Base-by-base conservation (phyloP, 768 basidiomycete genomes). In the Hydnomerulius pinastri region DNA sequence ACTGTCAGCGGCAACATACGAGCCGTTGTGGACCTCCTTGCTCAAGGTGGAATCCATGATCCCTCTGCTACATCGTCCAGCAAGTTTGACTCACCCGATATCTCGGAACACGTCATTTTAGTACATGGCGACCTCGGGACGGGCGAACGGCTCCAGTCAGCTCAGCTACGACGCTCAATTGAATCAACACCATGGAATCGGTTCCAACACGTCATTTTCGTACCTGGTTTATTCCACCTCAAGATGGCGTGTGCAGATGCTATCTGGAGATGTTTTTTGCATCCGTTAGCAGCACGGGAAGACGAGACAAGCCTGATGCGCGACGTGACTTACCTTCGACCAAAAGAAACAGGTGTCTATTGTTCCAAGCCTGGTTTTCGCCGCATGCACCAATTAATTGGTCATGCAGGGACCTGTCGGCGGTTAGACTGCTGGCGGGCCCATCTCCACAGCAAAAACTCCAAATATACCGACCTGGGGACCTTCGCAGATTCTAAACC, bases 341-440 rank as follows among this genome's bases (percentile, higher is more conserved):
- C 67, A 2, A 65, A 64, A 23, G 65, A 73, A 43, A 71, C 63
- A 1, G 62, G 56, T 3, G 72, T 65, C 38, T 64, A 72, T 37
- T 53, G 45, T 6, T 33, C 52, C 0, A 68, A 69, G 4, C 72
- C 70, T 0, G 66, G 63, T 1, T 75, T 73, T 53, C 56, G 62
- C 0, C 42, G 49, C 1, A 71, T 69, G 62, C 73, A 76, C 40
- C 64, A 74, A 32, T 43, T 71, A 8, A 68, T 73, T 17, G 40
- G 59, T 4, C 69, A 75, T 46, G 57, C 52, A 5, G 64, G 68
- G 0, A 64, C 51, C 21, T 66, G 53, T 4, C 28, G 29, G 0
- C 42, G 58, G 6, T 61, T 73, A 8, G 61, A 71, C 30, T 52
- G 46, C 37, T 76, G 71, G 72, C 32, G 57, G 12, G 42, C n/a